Evolutionary conservation across 768 basidiomycete species (phyloP), one percentile per base, ranked within the genome.

Genomic region (Amanita inopinata): DNA sequence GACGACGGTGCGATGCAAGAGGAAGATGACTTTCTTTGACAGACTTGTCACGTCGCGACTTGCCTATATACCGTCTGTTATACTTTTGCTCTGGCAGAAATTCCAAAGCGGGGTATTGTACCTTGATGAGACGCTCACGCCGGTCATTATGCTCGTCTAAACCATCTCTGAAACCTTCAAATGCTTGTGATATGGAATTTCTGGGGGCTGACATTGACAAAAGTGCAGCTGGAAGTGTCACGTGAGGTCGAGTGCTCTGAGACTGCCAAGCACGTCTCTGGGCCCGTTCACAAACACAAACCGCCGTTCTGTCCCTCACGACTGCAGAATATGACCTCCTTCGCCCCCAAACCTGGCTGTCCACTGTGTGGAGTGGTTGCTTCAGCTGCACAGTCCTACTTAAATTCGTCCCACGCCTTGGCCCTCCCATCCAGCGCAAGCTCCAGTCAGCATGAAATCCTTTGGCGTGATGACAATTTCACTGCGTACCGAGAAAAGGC

Each of bases 1-100:
- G 51, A 57, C 53, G 3, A 64, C 58, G 46, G 80, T 64, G 38
- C 91, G 83, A 55, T 97, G 94, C 3, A 97, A 70, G 30, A 89
- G 78, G 57, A 98, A 98, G 49, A 99, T 97, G 50, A 80, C 69
- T 62, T 89, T 93, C 61, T 99, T 99, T 39, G 91, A 90, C 25
- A 86, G 70, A 51, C 80, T 86, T 18, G 93, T 97, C 38, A 90
- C 74, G 61, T 96, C 92, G 25, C 94, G 80, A 56, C 80, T 83
- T 28, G 75, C 71, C 86, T 89, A 58, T 10, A 17, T 23, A 24
- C 32, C 28, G 38, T 39, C 38, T n/a, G 28, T 35, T 19, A 35
- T 22, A 22, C 2, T 5, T 10, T 34, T 33, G 31, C 31, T 36
- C 19, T 18, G 6, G 20, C n/a, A 0, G 43, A 37, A 6, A 6